Evolutionary conservation across 2,329 filamentous ascomycete genomes (phyloP).

Genomic region (Reticulascus tulasneorum): DNA sequence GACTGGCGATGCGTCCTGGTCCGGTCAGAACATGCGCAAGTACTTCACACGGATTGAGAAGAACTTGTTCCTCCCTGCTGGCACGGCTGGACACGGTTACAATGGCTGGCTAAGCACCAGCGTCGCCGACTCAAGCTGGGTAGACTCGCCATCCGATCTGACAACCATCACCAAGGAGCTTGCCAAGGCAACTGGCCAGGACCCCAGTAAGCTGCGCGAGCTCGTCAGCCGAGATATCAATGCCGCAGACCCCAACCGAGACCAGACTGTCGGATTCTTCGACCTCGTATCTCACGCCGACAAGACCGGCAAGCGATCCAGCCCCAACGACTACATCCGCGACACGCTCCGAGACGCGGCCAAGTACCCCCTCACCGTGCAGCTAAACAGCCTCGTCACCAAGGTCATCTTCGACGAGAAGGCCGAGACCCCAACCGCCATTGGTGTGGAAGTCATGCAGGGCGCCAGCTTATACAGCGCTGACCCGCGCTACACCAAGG

Average conservation of each 20-base stretch:
- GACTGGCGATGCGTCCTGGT: constrained; percentile 59
- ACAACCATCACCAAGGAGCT: too few species aligned
- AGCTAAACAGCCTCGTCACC: constrained; percentile 21
- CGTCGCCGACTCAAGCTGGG: too few species aligned
- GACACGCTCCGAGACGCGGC: background rate
- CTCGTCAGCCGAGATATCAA: constrained; percentile 1
- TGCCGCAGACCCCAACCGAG: background rate
- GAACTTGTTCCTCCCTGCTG: constrained; percentile 43
- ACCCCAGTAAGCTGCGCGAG: too few species aligned
- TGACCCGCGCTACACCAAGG: constrained; percentile 28
- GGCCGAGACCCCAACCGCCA: constrained; percentile 19
- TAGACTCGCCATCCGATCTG: too few species aligned
- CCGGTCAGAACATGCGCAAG: constrained; percentile 53
- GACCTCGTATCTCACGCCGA: too few species aligned
- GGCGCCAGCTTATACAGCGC: constrained; percentile 37
- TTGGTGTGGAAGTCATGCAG: constrained; percentile 36
- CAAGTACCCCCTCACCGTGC: constrained; percentile 20
- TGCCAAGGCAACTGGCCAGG: too few species aligned
- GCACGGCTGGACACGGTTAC: constrained; percentile 44
- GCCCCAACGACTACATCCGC: background rate
- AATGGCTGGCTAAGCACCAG: constrained; percentile 44
- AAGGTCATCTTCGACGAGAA: constrained; percentile 30
- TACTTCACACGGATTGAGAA: constrained; percentile 55
- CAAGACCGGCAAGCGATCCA: background rate
- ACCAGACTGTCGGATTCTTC: too few species aligned